A percentile compares a stretch with the other conserved stretches of the same genome.
Conservation (phyloP, 306 rosid genomes). For the Quillaja saponaria region DNA sequence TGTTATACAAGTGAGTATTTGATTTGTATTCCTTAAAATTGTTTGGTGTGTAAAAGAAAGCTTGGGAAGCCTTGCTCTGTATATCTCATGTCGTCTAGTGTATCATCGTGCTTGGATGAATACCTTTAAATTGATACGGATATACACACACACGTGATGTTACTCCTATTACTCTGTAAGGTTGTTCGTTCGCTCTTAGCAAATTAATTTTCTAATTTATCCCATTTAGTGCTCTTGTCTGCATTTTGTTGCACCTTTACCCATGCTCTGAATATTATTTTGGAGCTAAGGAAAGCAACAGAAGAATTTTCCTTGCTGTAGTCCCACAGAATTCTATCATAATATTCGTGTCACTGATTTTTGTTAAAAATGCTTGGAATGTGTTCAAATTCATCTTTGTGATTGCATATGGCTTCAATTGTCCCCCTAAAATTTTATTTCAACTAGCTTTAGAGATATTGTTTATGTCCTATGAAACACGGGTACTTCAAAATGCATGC, state of each 20-base stretch:
- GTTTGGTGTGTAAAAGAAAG: neutral
- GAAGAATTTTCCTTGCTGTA: neutral
- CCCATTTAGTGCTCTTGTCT: neutral
- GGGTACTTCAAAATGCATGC: too few relatives aligned
- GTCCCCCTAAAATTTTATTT: too few relatives aligned
- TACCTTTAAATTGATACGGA: too few relatives aligned
- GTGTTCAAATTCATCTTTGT: constrained; percentile 3
- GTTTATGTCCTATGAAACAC: too few relatives aligned
- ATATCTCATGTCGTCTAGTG: too few relatives aligned
- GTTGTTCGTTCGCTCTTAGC: neutral
- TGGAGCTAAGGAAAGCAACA: neutral
- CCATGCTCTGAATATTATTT: neutral
- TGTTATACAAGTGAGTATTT: constrained; percentile 19
- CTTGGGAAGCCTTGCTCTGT: neutral
- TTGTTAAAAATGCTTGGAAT: constrained; percentile 5
- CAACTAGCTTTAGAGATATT: too few relatives aligned
- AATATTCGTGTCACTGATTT: neutral
- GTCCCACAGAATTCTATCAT: neutral
- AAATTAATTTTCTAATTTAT: neutral
- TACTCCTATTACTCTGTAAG: constrained; percentile 10
- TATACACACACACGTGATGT: neutral
- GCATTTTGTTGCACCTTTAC: neutral
- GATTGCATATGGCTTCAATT: too few relatives aligned
- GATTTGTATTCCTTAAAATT: constrained; percentile 2
- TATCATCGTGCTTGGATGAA: too few relatives aligned